Conservation (phyloP, 177 flowering plant species). For the Tripterygium wilfordii region DNA sequence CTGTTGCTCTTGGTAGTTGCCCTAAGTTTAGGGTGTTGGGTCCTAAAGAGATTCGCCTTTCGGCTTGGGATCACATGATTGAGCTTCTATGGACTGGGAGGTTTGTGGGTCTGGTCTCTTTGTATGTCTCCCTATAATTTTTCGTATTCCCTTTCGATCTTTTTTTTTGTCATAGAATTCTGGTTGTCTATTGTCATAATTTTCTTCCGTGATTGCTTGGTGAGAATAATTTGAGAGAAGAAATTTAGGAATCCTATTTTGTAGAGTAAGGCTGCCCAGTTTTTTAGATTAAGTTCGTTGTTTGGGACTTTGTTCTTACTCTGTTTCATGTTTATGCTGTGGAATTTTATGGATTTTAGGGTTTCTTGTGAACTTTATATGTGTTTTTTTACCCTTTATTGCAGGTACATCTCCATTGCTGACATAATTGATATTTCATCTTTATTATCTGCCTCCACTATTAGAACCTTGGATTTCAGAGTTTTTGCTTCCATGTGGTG, state of each 20-base stretch:
- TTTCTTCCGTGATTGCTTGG: too few species aligned
- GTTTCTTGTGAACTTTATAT: too few species aligned
- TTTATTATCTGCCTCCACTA: slow-evolving; percentile 34
- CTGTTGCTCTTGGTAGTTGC: slow-evolving; percentile 90
- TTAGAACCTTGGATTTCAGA: slow-evolving; percentile 65
- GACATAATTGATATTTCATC: slow-evolving; percentile 74
- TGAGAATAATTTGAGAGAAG: too few species aligned
- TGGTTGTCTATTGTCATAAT: too few species aligned
- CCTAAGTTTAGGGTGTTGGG: slow-evolving; percentile 84
- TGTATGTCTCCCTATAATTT: too few species aligned
- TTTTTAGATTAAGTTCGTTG: too few species aligned
- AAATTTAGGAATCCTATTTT: too few species aligned
- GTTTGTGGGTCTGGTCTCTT: slow-evolving; percentile 30
- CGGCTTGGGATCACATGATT: slow-evolving; percentile 70
- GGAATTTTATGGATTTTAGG: too few species aligned
- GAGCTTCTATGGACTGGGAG: slow-evolving; percentile 56
- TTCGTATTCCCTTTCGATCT: neutral
- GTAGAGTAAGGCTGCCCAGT: too few species aligned
- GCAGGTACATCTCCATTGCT: slow-evolving; percentile 81
- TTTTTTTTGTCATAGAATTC: neutral
- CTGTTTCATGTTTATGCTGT: too few species aligned
- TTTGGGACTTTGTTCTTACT: too few species aligned
- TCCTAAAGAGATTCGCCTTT: slow-evolving; percentile 48
- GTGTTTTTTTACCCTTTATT: slow-evolving; percentile 14
- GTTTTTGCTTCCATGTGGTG: slow-evolving; percentile 64